Conservation (phyloP, 768 basidiomycete genomes). For the Amanita rimosa region DNA sequence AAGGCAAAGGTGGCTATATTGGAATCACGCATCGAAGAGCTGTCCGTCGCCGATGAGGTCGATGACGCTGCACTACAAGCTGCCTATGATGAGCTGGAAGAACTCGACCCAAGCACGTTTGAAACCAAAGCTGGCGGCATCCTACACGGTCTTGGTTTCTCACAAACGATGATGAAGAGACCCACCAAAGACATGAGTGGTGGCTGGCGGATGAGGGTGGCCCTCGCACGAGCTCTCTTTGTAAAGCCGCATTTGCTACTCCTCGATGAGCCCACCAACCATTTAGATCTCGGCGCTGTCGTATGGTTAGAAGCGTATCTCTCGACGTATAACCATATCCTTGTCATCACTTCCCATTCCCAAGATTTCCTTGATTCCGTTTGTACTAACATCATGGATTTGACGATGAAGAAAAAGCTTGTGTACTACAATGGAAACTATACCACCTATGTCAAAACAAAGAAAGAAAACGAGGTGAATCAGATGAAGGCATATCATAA, state of each 20-base stretch:
- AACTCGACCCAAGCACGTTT: constrained; percentile 91
- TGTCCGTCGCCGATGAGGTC: constrained; percentile 80
- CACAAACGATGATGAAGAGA: constrained; percentile 84
- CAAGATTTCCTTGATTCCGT: constrained; percentile 98
- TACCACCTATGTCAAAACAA: constrained; percentile 93
- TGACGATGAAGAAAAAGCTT: constrained; percentile 86
- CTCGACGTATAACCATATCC: constrained; percentile 96
- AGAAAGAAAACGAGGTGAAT: constrained; percentile 95
- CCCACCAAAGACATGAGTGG: constrained; percentile 98
- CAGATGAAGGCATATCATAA: constrained; percentile 99
- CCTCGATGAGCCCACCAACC: constrained; percentile 89
- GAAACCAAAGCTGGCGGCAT: constrained; percentile 94
- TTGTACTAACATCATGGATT: constrained; percentile 97
- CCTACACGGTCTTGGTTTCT: constrained; percentile 95
- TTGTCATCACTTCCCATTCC: constrained; percentile 97
- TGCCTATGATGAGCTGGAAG: constrained; percentile 93
- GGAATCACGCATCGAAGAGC: constrained; percentile 88
- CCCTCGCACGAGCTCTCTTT: constrained; percentile 91
- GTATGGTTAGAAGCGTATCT: constrained; percentile 99
- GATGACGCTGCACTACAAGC: constrained; percentile 83
- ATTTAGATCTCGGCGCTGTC: constrained; percentile 93
- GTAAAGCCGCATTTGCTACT: constrained; percentile 92
- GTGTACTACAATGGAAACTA: constrained; percentile 96
- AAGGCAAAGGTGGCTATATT: constrained; percentile 87
- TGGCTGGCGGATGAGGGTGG: constrained; percentile 99